These are phyloP conservation scores for Ustilago sp. DNA, from an alignment of 1,284 basidiomycete species.

Conservation along the genomic window DNA sequence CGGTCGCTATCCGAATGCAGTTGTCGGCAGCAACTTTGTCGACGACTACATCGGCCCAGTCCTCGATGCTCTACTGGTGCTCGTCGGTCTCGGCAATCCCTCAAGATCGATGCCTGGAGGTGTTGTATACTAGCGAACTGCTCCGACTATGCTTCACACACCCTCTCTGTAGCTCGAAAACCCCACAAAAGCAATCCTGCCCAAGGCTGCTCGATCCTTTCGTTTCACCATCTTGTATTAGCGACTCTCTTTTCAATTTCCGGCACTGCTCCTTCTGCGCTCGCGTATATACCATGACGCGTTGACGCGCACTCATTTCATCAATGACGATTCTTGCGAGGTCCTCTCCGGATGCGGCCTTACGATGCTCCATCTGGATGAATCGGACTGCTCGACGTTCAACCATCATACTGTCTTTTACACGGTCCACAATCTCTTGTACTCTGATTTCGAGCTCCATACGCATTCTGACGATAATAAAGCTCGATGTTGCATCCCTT, in stretches of 20 bases:
- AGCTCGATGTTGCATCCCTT: slow-evolving; percentile 6
- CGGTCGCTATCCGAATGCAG: slow-evolving; percentile 40
- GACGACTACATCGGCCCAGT: slow-evolving; percentile 38
- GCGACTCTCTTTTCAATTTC: not conserved
- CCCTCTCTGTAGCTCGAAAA: not conserved
- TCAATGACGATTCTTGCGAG: slow-evolving; percentile 7
- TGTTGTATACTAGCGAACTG: slow-evolving; percentile 29
- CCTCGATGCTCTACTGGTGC: slow-evolving; percentile 21
- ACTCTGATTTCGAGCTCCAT: not conserved
- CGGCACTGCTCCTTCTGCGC: slow-evolving; percentile 3
- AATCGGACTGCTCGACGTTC: slow-evolving; percentile 10
- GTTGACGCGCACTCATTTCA: slow-evolving; percentile 5
- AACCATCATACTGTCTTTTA: slow-evolving; percentile 19
- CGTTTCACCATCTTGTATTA: slow-evolving; percentile 21
- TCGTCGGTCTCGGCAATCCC: slow-evolving; percentile 20
- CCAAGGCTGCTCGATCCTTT: not conserved
- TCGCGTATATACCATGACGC: slow-evolving; percentile 33
- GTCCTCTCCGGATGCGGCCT: slow-evolving; percentile 6
- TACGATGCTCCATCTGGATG: slow-evolving; percentile 13
- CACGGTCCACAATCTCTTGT: slow-evolving; percentile 12
- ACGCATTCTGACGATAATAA: not conserved
- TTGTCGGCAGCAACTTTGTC: slow-evolving; percentile 37
- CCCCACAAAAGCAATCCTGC: not conserved
- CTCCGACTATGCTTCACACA: not conserved
- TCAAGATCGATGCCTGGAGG: slow-evolving; percentile 9